Evolutionary conservation across 192 early-diverging fungal genomes (phyloP).

Genomic region (Paraglomus brasilianum): DNA sequence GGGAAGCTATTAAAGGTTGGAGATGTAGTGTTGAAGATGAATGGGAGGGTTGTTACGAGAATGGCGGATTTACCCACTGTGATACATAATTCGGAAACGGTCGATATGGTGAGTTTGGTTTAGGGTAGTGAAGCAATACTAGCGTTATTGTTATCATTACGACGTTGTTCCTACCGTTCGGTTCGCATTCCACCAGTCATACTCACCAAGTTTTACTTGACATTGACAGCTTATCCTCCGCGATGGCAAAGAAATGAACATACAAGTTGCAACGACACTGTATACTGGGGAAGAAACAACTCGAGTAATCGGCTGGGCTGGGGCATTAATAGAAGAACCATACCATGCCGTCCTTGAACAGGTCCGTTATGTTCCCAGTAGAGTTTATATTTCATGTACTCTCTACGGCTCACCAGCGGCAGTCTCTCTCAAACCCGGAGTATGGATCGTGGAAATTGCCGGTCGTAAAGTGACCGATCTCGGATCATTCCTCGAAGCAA

Average conservation of each 20-base stretch:
- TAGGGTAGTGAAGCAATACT: background rate
- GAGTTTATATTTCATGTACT: conserved; percentile 63
- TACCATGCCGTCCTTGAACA: conserved; percentile 70
- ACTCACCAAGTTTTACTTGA: background rate
- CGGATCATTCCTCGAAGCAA: conserved; percentile 62
- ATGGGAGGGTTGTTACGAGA: conserved; percentile 60
- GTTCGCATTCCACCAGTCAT: background rate
- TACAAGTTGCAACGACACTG: conserved; percentile 65
- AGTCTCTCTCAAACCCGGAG: conserved; percentile 57
- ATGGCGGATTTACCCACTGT: conserved; percentile 59
- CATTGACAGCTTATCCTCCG: conserved; percentile 59
- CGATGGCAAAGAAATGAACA: conserved; percentile 61
- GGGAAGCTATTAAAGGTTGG: conserved; percentile 58
- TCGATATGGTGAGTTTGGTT: conserved; percentile 49
- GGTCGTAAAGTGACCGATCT: conserved; percentile 56
- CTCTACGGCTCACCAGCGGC: conserved; percentile 65
- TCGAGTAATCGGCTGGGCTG: conserved; percentile 80
- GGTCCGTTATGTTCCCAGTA: conserved; percentile 59
- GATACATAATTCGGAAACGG: conserved; percentile 42
- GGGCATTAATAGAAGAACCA: conserved; percentile 73
- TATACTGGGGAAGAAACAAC: conserved; percentile 56
- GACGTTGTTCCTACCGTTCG: too few relatives aligned
- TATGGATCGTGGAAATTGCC: conserved; percentile 77
- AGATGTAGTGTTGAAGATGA: conserved; percentile 68
- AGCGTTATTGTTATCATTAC: background rate